A percentile compares a stretch with the other conserved stretches of the same genome.
These are phyloP conservation scores for Penicillium simplicissimum DNA, from an alignment of 495 filamentous ascomycete genomes.

Conservation along the genomic window DNA sequence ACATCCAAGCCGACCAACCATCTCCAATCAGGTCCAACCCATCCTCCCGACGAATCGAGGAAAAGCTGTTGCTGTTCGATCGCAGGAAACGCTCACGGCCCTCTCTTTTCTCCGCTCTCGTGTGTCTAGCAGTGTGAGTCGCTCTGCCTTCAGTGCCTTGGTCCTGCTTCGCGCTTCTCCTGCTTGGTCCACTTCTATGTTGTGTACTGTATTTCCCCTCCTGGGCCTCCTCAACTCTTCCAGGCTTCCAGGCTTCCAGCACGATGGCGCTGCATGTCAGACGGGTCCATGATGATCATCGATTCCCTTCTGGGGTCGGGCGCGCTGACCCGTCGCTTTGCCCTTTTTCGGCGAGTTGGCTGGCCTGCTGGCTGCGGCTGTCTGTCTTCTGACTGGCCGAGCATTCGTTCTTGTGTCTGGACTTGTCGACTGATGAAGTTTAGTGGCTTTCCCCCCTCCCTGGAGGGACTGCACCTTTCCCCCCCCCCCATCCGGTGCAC, in stretches of 20 bases:
- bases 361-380: slow-evolving; percentile 3
- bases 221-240: neutral
- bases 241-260: neutral
- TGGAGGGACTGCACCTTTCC: neutral
- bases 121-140: neutral
- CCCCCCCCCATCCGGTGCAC: neutral
- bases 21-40: slow-evolving; percentile 4
- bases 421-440: neutral
- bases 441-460: neutral
- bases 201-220: neutral
- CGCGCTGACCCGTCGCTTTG: slow-evolving; percentile 3
- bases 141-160: neutral
- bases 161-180: neutral
- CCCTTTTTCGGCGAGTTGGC: neutral
- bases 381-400: slow-evolving; percentile 1
- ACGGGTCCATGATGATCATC: slow-evolving; percentile 31
- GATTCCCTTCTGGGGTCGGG: slow-evolving; percentile 10
- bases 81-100: slow-evolving; percentile 5
- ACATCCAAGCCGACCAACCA: neutral
- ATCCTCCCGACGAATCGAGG: neutral
- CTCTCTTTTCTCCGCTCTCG: neutral
- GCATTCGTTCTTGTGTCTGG: neutral
- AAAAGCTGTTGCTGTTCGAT: slow-evolving; percentile 8
- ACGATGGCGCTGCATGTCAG: slow-evolving; percentile 32
- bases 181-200: neutral